phyloP scores from a whole-genome alignment of 139 green algal species.

The Zygnema circumcarinatum region DNA sequence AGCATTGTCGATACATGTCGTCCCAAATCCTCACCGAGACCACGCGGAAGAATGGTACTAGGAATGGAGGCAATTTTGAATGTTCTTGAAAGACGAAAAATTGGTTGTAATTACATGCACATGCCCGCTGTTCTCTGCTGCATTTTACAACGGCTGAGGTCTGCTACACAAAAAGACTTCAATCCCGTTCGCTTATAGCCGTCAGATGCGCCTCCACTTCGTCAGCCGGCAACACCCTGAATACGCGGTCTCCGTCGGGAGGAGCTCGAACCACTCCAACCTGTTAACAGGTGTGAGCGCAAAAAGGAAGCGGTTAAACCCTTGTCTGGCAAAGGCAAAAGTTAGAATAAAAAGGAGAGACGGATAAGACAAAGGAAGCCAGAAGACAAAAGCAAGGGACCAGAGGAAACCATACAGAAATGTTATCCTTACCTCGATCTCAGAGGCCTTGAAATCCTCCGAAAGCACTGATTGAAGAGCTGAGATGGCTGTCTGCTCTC shows the following conservation, averaged over 20 bases:
- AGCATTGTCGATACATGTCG: too few species aligned
- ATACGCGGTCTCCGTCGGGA: conserved; percentile 64
- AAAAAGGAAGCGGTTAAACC: too few species aligned
- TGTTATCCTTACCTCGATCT: conserved; percentile 90
- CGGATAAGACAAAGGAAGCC: conserved; percentile 12
- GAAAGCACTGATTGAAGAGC: conserved; percentile 87
- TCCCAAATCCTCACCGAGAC: too few species aligned
- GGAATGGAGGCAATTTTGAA: too few species aligned
- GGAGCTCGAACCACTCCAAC: conserved; percentile 70
- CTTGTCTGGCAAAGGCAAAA: too few species aligned
- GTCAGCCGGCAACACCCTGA: conserved; percentile 73
- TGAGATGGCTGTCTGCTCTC: conserved; percentile 85
- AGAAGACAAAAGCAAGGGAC: conserved; percentile 6
- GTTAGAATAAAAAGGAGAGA: too few species aligned
- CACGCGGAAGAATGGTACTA: too few species aligned
- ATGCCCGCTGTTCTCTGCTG: too few species aligned
- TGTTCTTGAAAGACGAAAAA: too few species aligned
- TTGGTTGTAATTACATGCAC: too few species aligned
- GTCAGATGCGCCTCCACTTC: conserved; percentile 90
- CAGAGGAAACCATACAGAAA: conserved; percentile 7
- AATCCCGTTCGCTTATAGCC: conserved; percentile 90
- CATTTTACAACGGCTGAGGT: too few species aligned
- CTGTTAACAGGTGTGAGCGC: conserved; percentile 22
- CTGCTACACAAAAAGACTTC: conserved; percentile 28
- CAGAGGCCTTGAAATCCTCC: conserved; percentile 94